phyloP scores from a whole-genome alignment of 2,329 filamentous ascomycete species.

The Neurospora crassa region DNA sequence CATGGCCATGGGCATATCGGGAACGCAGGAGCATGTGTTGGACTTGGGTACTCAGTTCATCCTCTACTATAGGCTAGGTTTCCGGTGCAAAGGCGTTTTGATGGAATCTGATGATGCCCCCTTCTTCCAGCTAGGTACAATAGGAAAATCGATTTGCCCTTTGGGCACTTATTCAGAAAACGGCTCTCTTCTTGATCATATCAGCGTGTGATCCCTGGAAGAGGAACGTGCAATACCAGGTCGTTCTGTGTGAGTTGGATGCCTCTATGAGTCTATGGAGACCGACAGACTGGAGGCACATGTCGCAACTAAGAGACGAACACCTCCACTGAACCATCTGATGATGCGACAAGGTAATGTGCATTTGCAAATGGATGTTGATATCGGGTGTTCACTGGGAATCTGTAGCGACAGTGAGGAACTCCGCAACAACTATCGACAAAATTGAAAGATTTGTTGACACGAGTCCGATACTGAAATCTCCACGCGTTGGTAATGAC shows the following conservation, averaged over 20 bases:
- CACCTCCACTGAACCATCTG: not conserved
- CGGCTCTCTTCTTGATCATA: not conserved
- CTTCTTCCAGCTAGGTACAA: not conserved
- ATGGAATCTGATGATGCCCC: constrained; percentile 13
- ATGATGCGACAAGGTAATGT: not conserved
- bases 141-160: not conserved
- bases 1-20: not conserved
- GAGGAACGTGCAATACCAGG: not conserved
- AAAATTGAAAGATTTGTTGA: not conserved
- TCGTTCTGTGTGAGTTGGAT: not conserved
- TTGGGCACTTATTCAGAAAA: not conserved
- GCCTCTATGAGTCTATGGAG: not conserved
- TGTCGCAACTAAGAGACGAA: not conserved
- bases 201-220: not conserved
- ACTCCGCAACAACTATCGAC: too few relatives aligned
- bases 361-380: not conserved
- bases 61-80: constrained; percentile 10
- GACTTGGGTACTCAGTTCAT: not conserved
- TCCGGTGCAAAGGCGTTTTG: constrained; percentile 14
- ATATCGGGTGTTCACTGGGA: not conserved
- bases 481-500: not conserved
- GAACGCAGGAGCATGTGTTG: not conserved
- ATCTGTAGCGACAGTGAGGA: not conserved
- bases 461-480: not conserved
- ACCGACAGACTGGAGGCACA: not conserved